Base-by-base conservation (phyloP, 805 yeast species). In the Candida michaelii region DNA sequence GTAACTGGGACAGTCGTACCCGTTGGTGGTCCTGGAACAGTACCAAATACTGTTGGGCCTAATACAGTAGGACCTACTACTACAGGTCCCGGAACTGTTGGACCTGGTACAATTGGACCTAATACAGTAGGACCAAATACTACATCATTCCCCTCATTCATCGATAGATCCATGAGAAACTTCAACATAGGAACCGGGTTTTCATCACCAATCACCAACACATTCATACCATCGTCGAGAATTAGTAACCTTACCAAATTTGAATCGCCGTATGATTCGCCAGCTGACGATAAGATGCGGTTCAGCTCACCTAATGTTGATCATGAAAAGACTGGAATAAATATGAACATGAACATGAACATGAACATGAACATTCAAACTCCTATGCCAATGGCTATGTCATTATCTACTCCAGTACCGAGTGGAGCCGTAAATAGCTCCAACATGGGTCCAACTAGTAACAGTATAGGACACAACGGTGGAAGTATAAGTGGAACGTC, bases 201-300 rank as follows among this genome's bases (percentile, higher is more conserved):
- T 30, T 47, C 55, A 3, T 54, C 59, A 17, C 60, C 56, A 2
- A 19, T 44, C 10, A 39, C 50, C 0, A 36, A 30, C 13, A 32
- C 12, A 24, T 27, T 40, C n/a, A 25, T 42, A 17, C 30, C 30
- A 6, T 41, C 46, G 6, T n/a, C 43, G 6, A 42, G 36, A 24
- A 18, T 46, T 8, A 29, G 25, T 27, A 35, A 44, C 6, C 24
- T 47, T 3, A 42, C 48, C n/a, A 50, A 41, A 35, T 49, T 52
- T 32, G 56, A 46, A 29, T 52, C 54, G 12, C 59, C 52, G 3
- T 49, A 44, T 39, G 52, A 46, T 18, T 46, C 53, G 11, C 50
- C 50, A 14, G 18, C 37, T 8, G 52, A 45, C 3, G 53, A 49
- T 23, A 44, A 45, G 19, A 18, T 27, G 7, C 41, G 40, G 29